Conservation (phyloP, 805 yeast species). For the Blastobotrys terrestris region DNA sequence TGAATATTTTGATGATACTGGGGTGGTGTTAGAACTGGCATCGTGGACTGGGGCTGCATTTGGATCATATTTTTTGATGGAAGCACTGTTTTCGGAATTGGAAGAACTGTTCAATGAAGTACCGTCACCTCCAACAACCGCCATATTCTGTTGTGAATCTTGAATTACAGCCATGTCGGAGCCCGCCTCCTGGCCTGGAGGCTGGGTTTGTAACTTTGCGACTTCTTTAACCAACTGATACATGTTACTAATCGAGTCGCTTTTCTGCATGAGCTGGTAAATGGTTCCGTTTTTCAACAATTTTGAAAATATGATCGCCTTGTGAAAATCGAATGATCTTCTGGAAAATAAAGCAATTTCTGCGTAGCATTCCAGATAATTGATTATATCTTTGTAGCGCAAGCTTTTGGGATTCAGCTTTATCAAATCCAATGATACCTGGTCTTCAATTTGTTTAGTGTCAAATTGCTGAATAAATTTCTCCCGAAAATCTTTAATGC, state of each 20-base stretch:
- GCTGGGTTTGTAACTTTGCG: not conserved
- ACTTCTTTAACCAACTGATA: not conserved
- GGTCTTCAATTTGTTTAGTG: not conserved
- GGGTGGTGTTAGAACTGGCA: not conserved
- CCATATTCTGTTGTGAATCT: too few relatives aligned
- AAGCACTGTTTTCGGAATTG: not conserved
- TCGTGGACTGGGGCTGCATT: not conserved
- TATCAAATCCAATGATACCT: not conserved
- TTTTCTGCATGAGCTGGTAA: not conserved
- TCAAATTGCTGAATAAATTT: not conserved
- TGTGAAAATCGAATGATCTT: not conserved
- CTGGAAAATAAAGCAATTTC: not conserved
- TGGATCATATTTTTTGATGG: not conserved
- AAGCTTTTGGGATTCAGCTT: not conserved
- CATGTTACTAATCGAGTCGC: not conserved
- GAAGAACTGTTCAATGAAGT: not conserved
- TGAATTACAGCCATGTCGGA: too few relatives aligned
- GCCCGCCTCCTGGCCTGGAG: too few relatives aligned
- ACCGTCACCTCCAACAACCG: too few relatives aligned
- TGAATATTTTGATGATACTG: not conserved
- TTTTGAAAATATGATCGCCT: not conserved
- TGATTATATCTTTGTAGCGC: not conserved
- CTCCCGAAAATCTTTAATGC: not conserved
- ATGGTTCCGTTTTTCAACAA: not conserved
- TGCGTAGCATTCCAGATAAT: not conserved